Evolutionary conservation across 2,329 filamentous ascomycete genomes (phyloP).

Genomic region (Colletotrichum paranaense): DNA sequence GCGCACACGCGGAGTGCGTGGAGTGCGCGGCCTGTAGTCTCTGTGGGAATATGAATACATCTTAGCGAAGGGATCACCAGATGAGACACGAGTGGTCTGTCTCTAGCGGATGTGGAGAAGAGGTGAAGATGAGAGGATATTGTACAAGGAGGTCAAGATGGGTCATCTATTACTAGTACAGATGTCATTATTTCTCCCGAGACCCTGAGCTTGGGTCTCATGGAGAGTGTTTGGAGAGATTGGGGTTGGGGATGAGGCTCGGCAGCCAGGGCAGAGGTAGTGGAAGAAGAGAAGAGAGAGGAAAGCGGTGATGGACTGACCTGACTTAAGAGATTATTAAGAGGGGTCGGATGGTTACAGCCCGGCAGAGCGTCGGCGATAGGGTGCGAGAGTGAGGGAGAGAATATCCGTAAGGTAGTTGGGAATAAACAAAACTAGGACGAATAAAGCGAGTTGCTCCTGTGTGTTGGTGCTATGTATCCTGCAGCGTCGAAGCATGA

Average conservation of each 20-base stretch:
- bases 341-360: constrained; percentile 19
- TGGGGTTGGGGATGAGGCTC: constrained; percentile 33
- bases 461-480: constrained; percentile 35
- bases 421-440: constrained; percentile 33
- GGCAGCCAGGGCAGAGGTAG: constrained; percentile 37
- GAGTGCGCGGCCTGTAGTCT: constrained; percentile 46
- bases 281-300: constrained; percentile 37
- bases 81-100: constrained; percentile 37
- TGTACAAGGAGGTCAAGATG: constrained; percentile 44
- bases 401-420: constrained; percentile 1
- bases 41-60: constrained; percentile 60
- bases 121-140: constrained; percentile 37
- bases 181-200: constrained; percentile 42
- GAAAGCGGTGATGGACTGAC: constrained; percentile 37
- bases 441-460: constrained; percentile 28
- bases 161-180: constrained; percentile 34
- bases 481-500: constrained; percentile 38
- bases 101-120: constrained; percentile 3
- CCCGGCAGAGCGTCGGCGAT: constrained; percentile 26
- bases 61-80: constrained; percentile 50
- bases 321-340: constrained; percentile 37
- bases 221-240: constrained; percentile 39
- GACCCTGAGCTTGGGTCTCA: constrained; percentile 50
- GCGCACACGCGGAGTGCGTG: constrained; percentile 40
- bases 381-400: not conserved